Conservation (phyloP, 75 land plant genomes). For the Picea sitchensis region DNA sequence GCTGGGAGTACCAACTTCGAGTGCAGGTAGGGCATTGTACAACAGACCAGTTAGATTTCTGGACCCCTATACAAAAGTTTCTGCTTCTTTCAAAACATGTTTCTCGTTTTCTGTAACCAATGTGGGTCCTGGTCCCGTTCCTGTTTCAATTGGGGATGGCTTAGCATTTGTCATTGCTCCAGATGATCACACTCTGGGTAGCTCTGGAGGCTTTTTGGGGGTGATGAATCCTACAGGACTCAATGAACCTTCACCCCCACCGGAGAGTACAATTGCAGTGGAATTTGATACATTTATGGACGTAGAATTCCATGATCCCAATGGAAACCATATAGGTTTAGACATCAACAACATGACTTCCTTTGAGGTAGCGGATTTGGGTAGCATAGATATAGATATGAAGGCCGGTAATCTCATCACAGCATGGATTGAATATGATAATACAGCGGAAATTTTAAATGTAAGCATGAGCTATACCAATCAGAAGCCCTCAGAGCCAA, state of each 20-base stretch:
- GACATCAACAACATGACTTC: conserved; percentile 70
- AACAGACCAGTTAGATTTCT: conserved; percentile 57
- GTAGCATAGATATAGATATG: conserved; percentile 40
- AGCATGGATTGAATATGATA: conserved; percentile 79
- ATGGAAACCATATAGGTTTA: conserved; percentile 85
- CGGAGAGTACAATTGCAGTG: conserved; percentile 43
- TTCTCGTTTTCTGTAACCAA: conserved; percentile 78
- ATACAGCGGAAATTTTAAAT: conserved; percentile 21
- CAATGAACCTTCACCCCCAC: background rate
- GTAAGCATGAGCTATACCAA: conserved; percentile 54
- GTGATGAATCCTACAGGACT: conserved; percentile 18
- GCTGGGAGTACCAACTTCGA: conserved; percentile 58
- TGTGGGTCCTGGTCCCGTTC: conserved; percentile 63
- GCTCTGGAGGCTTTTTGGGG: conserved; percentile 64
- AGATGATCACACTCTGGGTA: conserved; percentile 57
- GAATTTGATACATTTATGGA: conserved; percentile 85
- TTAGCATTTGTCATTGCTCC: conserved; percentile 70
- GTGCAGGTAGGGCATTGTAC: conserved; percentile 78
- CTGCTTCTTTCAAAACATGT: conserved; percentile 71
- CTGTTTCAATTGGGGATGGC: conserved; percentile 81
- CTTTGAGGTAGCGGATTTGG: conserved; percentile 49
- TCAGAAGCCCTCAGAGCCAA: conserved; percentile 49
- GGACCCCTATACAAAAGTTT: conserved; percentile 28
- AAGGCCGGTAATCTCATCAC: conserved; percentile 57
- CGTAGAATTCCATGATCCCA: conserved; percentile 72